A percentile compares a stretch with the other conserved stretches of the same genome.
These are phyloP conservation scores for Neonectria coccinea DNA, from an alignment of 2,329 filamentous ascomycete genomes.

Conservation along the genomic window DNA sequence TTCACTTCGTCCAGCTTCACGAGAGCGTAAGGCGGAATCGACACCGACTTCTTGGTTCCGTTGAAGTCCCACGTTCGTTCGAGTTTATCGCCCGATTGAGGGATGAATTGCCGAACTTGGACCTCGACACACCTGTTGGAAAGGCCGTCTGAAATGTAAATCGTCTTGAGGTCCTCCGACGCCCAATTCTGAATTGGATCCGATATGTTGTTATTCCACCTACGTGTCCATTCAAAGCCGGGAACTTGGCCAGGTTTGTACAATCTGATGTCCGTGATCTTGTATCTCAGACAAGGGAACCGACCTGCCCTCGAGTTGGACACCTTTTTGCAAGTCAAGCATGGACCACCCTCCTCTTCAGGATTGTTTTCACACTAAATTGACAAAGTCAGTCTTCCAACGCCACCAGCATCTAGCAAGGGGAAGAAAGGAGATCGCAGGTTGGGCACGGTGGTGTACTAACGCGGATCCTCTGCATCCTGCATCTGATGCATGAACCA, in stretches of 20 bases:
- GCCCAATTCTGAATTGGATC: slow-evolving; percentile 69
- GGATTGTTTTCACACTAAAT: slow-evolving; percentile 65
- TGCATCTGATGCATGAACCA: slow-evolving; percentile 70
- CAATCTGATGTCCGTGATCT: slow-evolving; percentile 68
- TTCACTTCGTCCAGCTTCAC: slow-evolving; percentile 65
- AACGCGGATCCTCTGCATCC: slow-evolving; percentile 72
- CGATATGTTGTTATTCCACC: slow-evolving; percentile 67
- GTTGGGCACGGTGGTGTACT: slow-evolving; percentile 45
- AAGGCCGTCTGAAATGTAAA: slow-evolving; percentile 66
- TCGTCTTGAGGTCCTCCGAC: slow-evolving; percentile 60
- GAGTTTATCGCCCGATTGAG: slow-evolving; percentile 66
- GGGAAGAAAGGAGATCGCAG: neutral
- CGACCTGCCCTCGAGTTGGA: slow-evolving; percentile 63
- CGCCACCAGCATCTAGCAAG: neutral
- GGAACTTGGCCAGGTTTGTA: slow-evolving; percentile 70
- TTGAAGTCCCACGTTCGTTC: slow-evolving; percentile 64
- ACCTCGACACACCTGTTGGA: slow-evolving; percentile 61
- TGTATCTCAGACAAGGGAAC: slow-evolving; percentile 70
- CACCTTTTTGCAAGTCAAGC: slow-evolving; percentile 66
- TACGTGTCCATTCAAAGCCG: slow-evolving; percentile 68
- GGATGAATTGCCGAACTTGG: slow-evolving; percentile 65
- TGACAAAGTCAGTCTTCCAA: slow-evolving; percentile 23
- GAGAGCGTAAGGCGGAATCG: slow-evolving; percentile 67
- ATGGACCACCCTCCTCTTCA: slow-evolving; percentile 60
- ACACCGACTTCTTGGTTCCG: slow-evolving; percentile 60